These are phyloP conservation scores for Lineolata rhizophorae DNA, from an alignment of 495 filamentous ascomycete species.

Conservation along the genomic window DNA sequence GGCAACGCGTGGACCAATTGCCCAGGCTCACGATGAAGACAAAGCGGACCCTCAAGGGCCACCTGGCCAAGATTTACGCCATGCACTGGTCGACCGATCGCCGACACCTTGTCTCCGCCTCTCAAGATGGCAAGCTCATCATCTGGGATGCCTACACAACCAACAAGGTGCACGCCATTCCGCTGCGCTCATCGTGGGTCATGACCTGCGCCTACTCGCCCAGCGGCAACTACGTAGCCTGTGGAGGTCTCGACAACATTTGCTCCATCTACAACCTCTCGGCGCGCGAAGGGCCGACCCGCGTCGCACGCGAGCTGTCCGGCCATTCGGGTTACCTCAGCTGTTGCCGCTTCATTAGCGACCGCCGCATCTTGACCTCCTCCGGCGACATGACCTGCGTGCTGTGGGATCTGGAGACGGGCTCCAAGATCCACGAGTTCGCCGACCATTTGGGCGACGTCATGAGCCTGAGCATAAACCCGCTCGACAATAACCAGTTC, in stretches of 20 bases:
- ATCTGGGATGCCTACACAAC: slow-evolving; percentile 99
- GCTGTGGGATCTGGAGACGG: slow-evolving; percentile 98
- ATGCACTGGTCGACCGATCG: slow-evolving; percentile 99
- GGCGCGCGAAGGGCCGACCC: slow-evolving; percentile 83
- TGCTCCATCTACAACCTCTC: slow-evolving; percentile 99
- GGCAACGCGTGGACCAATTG: slow-evolving; percentile 67
- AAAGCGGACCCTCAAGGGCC: slow-evolving; percentile 84
- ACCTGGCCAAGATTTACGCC: slow-evolving; percentile 96
- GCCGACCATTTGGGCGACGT: slow-evolving; percentile 97
- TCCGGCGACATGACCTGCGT: slow-evolving; percentile 99
- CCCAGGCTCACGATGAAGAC: slow-evolving; percentile 91
- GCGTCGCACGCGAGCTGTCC: slow-evolving; percentile 87
- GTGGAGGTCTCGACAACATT: slow-evolving; percentile 96
- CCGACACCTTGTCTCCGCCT: slow-evolving; percentile 92
- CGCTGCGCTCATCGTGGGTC: slow-evolving; percentile 95
- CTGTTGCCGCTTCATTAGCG: slow-evolving; percentile 98
- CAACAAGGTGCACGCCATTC: slow-evolving; percentile 98
- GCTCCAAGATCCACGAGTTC: slow-evolving; percentile 92
- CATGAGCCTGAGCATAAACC: slow-evolving; percentile 99
- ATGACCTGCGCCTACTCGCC: slow-evolving; percentile 99
- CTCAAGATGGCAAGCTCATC: slow-evolving; percentile 97
- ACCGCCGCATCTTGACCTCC: slow-evolving; percentile 90
- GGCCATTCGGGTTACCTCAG: slow-evolving; percentile 95
- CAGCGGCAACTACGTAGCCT: slow-evolving; percentile 94
- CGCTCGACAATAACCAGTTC: slow-evolving; percentile 95